Evolutionary conservation across 129 eudicot genomes (phyloP).

Genomic region (Centrapalus pauciflorus): DNA sequence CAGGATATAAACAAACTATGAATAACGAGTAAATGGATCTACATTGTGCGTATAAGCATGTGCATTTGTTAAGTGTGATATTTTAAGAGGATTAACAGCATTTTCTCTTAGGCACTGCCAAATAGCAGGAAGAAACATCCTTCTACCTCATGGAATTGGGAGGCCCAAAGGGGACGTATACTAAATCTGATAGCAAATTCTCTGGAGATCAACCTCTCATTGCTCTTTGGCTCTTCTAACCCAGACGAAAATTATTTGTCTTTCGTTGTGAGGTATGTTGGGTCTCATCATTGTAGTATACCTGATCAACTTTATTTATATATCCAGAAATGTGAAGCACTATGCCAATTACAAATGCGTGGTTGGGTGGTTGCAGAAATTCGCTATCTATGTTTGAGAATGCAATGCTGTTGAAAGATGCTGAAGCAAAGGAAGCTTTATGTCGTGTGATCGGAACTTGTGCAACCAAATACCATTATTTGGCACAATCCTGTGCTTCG

Average conservation of each 20-base stretch:
- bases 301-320: not conserved
- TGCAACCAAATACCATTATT: slow-evolving; percentile 79
- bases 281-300: not conserved
- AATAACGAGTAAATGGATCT: not conserved
- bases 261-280: slow-evolving; percentile 68
- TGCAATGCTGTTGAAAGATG: slow-evolving; percentile 61
- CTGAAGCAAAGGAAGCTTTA: slow-evolving; percentile 80
- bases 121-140: slow-evolving; percentile 64
- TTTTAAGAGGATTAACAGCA: not conserved
- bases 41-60: not conserved
- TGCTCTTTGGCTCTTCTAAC: slow-evolving; percentile 88
- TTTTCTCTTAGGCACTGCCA: slow-evolving; percentile 39
- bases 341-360: slow-evolving; percentile 3
- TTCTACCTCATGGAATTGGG: slow-evolving; percentile 89
- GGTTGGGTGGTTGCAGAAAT: slow-evolving; percentile 48
- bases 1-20: not conserved
- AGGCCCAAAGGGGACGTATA: slow-evolving; percentile 73
- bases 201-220: slow-evolving; percentile 77
- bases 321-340: not conserved
- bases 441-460: slow-evolving; percentile 88
- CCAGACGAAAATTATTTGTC: slow-evolving; percentile 90
- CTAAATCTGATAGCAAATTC: slow-evolving; percentile 78
- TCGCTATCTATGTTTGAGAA: slow-evolving; percentile 78
- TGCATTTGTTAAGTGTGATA: not conserved
- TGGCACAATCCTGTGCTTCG: slow-evolving; percentile 87